A percentile compares a stretch with the other conserved stretches of the same genome.
phyloP scores from a whole-genome alignment of 352 stramenopile species.

The Globisporangium barbulae region DNA sequence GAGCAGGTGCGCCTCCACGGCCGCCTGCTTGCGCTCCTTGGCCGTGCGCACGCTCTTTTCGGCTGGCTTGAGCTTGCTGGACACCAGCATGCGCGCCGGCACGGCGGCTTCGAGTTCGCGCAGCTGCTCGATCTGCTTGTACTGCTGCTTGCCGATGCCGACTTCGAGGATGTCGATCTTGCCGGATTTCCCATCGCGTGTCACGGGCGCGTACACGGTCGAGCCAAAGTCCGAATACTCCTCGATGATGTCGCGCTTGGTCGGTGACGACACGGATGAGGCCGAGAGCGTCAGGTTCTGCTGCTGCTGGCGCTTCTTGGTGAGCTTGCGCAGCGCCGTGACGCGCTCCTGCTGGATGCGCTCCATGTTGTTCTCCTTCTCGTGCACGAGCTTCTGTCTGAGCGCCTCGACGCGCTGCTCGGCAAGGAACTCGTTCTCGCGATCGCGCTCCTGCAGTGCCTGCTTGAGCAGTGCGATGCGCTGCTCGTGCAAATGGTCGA shows the following conservation, averaged over 20 bases:
- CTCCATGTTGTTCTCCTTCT: slow-evolving; percentile 75
- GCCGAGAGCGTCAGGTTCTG: slow-evolving; percentile 10
- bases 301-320: slow-evolving; percentile 70
- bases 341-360: slow-evolving; percentile 87
- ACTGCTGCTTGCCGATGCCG: slow-evolving; percentile 51
- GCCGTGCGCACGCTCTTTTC: slow-evolving; percentile 59
- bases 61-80: slow-evolving; percentile 43
- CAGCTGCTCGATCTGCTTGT: slow-evolving; percentile 51
- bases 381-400: slow-evolving; percentile 67
- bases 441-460: slow-evolving; percentile 85
- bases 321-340: slow-evolving; percentile 87
- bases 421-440: slow-evolving; percentile 88
- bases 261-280: slow-evolving; percentile 35
- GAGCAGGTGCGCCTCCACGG: slow-evolving; percentile 76
- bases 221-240: slow-evolving; percentile 87
- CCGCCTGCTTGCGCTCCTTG: slow-evolving; percentile 73
- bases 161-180: slow-evolving; percentile 48
- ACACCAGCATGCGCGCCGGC: slow-evolving; percentile 44
- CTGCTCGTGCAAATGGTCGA: slow-evolving; percentile 81
- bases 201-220: slow-evolving; percentile 81
- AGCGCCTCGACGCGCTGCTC: slow-evolving; percentile 90
- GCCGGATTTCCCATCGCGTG: slow-evolving; percentile 54
- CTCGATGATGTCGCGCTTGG: slow-evolving; percentile 83
- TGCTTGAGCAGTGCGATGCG: slow-evolving; percentile 75
- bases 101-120: slow-evolving; percentile 64